Evolutionary conservation across 192 early-diverging fungal genomes (phyloP), one percentile per base, ranked within the genome.

Genomic region (Podila horticola): DNA sequence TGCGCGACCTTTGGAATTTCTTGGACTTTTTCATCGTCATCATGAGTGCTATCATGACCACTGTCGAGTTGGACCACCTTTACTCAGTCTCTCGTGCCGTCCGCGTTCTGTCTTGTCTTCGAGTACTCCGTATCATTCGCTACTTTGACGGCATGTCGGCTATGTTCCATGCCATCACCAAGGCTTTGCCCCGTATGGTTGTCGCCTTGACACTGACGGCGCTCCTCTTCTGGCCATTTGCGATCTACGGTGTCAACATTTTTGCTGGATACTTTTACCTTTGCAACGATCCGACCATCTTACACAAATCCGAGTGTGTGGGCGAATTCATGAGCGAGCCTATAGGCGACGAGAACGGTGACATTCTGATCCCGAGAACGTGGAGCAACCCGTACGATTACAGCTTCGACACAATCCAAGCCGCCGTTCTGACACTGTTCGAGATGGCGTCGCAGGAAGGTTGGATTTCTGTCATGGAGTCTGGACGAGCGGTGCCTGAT

Each of bases 331-430:
- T 79, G 76, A 63, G 64, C 2, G 28, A 33, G 20, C 75, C 83
- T 8, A 64, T 28, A 20, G 68, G 48, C 3, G 66, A 79, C 19
- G 61, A 79, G 9, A 66, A 72, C 45, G 70, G 60, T 8, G 65
- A 76, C 49, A 79, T 79, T 12, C 69, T 84, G 9, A 74, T 79
- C 11, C 87, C 90, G 22, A 85, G 88, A 17, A 75, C 69, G 19
- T 91, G 90, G 90, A n/a, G 13, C 19, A 91, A 91, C 36, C 90
- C 90, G 13, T 89, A 88, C 69, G 86, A 84, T 0, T 91, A 88
- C 59, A 91, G 87, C 64, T 91, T 91, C 75, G 90, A 91, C 58
- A 75, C 79, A 0, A 84, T 91, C 36, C 83, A 88, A 69, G 68
- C 51, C 1, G 84, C 83, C 1, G 62, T 91, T 29, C 65, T 89